Base-by-base conservation (phyloP, 1,284 basidiomycete species). In the Rugiboletus extremiorientalis region DNA sequence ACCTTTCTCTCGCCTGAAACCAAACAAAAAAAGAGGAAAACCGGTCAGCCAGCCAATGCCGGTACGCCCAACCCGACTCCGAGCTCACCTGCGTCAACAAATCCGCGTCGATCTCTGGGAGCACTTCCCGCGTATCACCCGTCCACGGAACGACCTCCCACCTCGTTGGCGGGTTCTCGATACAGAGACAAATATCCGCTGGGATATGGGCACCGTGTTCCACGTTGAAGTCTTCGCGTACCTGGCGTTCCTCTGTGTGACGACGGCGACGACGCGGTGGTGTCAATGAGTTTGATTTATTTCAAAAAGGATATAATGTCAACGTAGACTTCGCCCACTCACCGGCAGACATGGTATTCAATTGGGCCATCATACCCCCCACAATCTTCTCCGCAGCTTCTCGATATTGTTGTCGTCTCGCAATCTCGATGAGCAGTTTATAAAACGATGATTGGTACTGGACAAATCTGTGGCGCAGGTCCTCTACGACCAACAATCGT, bases 141-240 rank as follows among this genome's bases (percentile, higher is more conserved):
- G 78, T 73, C 68, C 73, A 77, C 0, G 88, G 85, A 2, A 80
- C 66, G 20, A 91, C 76, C 55, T 85, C 80, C 85, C 86, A 91
- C 51, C 77, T 76, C 40, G 87, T 89, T 9, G 90, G 91, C 20
- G 80, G 71, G 65, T 91, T 88, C 60, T 82, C 82, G 50, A 91
- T 84, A 58, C 81, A 88, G 12, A 90, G 73, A 68, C 89, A 92
- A 40, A 92, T 78, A 65, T 92, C 90, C 59, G 84, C 80, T 1
- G 91, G 90, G 4, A 92, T 78, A 66, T 88, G 82, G 20, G 78
- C 78, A 0, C 89, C 89, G 54, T 92, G 84, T 52, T 85, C 83
- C 4, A 76, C 75, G 60, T 89, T 88, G 71, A 92, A 92, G n/a
- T 79, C 78, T 48, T 81, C 79, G 43, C 91, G 80, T 14, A 82